A percentile compares a stretch with the other conserved stretches of the same genome.
Conservation (phyloP, 805 yeast species). For the Metschnikowia henanensis region DNA sequence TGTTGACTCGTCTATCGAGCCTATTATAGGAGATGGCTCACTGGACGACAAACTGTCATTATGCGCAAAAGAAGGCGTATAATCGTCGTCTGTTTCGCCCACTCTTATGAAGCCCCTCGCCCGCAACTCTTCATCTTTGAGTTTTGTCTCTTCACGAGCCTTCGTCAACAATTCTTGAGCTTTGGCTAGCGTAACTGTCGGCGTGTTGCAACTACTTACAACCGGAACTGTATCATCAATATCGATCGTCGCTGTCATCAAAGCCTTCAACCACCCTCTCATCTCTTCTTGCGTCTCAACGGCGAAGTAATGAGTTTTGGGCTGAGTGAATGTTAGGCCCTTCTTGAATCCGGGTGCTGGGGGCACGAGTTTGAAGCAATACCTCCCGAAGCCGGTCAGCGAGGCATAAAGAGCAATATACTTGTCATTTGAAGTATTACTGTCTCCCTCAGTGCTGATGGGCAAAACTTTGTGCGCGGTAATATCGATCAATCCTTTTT, state of each 20-base stretch:
- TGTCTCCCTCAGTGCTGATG: conserved; percentile 38
- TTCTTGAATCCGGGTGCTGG: conserved; percentile 97
- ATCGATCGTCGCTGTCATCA: conserved; percentile 95
- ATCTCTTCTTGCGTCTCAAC: conserved; percentile 89
- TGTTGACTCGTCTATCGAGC: conserved; percentile 34
- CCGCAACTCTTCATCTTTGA: conserved; percentile 50
- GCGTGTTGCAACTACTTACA: conserved; percentile 88
- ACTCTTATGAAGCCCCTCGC: conserved; percentile 39
- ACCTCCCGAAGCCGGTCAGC: conserved; percentile 90
- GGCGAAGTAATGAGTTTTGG: conserved; percentile 93
- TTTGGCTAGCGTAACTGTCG: conserved; percentile 84
- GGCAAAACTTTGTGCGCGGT: conserved; percentile 93
- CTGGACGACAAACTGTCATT: conserved; percentile 19
- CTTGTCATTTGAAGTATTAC: conserved; percentile 68
- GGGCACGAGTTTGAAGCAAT: conserved; percentile 89
- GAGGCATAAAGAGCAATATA: conserved; percentile 87
- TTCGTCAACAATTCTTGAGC: conserved; percentile 86
- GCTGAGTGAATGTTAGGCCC: conserved; percentile 95
- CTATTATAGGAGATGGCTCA: conserved; percentile 31
- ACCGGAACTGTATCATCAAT: conserved; percentile 92
- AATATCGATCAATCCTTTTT: conserved; percentile 91
- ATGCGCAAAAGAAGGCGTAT: conserved; percentile 5
- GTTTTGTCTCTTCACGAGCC: conserved; percentile 72
- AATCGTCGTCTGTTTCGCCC: conserved; percentile 19
- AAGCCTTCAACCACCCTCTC: conserved; percentile 93